Percentiles rank a stretch among this genome's conserved stretches.
These are phyloP conservation scores for Aspergillus versicolor DNA, from an alignment of 2,329 filamentous ascomycete species.

Conservation along the genomic window DNA sequence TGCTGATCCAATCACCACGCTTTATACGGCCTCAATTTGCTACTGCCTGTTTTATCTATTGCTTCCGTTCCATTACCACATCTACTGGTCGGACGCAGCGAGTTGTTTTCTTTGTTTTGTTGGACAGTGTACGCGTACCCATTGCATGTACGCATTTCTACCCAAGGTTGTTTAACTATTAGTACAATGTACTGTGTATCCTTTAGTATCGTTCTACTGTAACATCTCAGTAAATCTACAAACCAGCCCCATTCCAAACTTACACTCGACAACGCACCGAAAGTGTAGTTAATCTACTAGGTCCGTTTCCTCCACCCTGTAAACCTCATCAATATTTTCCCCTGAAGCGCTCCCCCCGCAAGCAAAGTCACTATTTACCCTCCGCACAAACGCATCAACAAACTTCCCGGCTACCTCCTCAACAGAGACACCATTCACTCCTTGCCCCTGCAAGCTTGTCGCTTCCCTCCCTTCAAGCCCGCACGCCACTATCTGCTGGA, in stretches of 20 bases:
- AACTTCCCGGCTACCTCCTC: conserved; percentile 42
- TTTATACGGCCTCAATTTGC: not conserved
- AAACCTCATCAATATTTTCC: conserved; percentile 41
- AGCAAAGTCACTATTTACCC: conserved; percentile 38
- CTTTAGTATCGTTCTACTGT: not conserved
- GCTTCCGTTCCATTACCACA: not conserved
- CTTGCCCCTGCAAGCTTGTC: conserved; percentile 68
- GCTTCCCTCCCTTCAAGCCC: conserved; percentile 76
- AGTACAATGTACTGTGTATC: too few relatives aligned
- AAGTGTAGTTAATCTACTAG: conserved; percentile 8
- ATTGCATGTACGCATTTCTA: conserved; percentile 1
- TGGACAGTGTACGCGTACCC: conserved; percentile 1
- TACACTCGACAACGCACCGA: not conserved
- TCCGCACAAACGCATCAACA: conserved; percentile 39
- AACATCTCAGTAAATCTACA: not conserved
- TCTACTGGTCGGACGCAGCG: not conserved
- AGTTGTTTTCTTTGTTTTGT: not conserved
- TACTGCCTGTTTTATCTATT: not conserved
- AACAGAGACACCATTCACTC: conserved; percentile 27
- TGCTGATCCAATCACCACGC: not conserved
- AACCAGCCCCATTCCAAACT: not conserved
- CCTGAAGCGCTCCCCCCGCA: conserved; percentile 28
- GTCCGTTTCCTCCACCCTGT: conserved; percentile 37
- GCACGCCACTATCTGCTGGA: conserved; percentile 79
- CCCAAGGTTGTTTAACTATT: not conserved